Conservation (phyloP, 306 rosid species). For the Sechiopsis laciniata region DNA sequence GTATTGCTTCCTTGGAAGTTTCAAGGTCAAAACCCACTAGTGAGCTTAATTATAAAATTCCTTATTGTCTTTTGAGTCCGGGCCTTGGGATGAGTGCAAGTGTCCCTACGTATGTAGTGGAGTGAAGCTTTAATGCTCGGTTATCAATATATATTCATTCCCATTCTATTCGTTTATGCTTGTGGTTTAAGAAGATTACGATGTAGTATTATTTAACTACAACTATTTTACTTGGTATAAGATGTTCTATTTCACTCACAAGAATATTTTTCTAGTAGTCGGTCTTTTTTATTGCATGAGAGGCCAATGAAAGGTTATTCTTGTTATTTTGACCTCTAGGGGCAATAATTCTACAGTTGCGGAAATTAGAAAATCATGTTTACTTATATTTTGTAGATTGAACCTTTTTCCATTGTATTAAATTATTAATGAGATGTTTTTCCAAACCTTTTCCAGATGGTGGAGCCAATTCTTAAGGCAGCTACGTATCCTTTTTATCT, state of each 20-base stretch:
- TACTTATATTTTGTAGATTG: background rate
- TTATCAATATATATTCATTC: background rate
- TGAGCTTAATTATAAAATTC: too few species aligned
- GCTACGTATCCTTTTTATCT: constrained; percentile 65
- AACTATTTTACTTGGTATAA: background rate
- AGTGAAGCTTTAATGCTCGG: too few species aligned
- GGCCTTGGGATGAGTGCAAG: too few species aligned
- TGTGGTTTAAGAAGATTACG: background rate
- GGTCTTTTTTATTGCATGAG: background rate
- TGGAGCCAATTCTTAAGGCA: constrained; percentile 81
- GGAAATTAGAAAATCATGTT: background rate
- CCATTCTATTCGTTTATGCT: background rate
- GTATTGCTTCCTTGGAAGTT: too few species aligned
- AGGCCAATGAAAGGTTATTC: background rate
- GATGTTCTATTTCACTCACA: background rate
- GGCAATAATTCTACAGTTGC: background rate
- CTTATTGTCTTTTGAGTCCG: too few species aligned
- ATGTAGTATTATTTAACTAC: background rate
- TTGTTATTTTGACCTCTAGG: background rate
- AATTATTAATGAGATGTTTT: background rate
- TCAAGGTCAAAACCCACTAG: too few species aligned
- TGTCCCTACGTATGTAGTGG: too few species aligned
- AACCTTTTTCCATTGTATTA: background rate
- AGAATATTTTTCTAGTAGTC: background rate
- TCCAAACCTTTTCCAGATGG: constrained; percentile 60